Percentiles rank a stretch among this genome's conserved stretches.
Conservation (phyloP, 768 basidiomycete genomes). For the Hysterangium stoloniferum region DNA sequence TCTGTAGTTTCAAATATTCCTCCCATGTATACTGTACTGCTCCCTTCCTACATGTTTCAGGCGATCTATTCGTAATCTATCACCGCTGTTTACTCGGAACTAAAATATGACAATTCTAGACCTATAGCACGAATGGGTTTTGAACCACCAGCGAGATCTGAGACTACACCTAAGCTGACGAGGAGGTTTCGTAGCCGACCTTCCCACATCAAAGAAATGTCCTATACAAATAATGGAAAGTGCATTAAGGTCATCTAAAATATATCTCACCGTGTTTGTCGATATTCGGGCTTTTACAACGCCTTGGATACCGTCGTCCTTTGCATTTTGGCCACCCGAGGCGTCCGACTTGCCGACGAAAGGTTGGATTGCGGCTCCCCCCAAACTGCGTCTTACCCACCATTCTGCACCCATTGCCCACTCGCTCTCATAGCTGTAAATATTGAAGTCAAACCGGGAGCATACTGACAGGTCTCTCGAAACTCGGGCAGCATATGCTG, state of each 20-base stretch:
- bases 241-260: slow-evolving; percentile 5
- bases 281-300: slow-evolving; percentile 88
- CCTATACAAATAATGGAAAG: slow-evolving; percentile 35
- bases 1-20: too few species aligned
- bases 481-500: slow-evolving; percentile 85
- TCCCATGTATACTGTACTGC: too few species aligned
- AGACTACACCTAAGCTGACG: slow-evolving; percentile 85
- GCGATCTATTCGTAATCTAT: neutral
- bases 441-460: slow-evolving; percentile 91
- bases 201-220: slow-evolving; percentile 90
- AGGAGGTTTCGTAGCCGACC: slow-evolving; percentile 85
- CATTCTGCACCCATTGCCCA: slow-evolving; percentile 94
- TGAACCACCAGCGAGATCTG: slow-evolving; percentile 75
- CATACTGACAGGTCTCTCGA: slow-evolving; percentile 80
- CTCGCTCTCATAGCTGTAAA: slow-evolving; percentile 95
- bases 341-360: neutral
- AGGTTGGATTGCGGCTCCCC: slow-evolving; percentile 16
- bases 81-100: slow-evolving; percentile 36
- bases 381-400: slow-evolving; percentile 67
- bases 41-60: neutral
- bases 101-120: slow-evolving; percentile 91
- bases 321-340: neutral
- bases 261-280: slow-evolving; percentile 67
- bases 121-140: slow-evolving; percentile 87
- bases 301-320: slow-evolving; percentile 47